Evolutionary conservation across 805 yeast genomes (phyloP), one percentile per base, ranked within the genome.

Genomic region (Danielia oregonensis): DNA sequence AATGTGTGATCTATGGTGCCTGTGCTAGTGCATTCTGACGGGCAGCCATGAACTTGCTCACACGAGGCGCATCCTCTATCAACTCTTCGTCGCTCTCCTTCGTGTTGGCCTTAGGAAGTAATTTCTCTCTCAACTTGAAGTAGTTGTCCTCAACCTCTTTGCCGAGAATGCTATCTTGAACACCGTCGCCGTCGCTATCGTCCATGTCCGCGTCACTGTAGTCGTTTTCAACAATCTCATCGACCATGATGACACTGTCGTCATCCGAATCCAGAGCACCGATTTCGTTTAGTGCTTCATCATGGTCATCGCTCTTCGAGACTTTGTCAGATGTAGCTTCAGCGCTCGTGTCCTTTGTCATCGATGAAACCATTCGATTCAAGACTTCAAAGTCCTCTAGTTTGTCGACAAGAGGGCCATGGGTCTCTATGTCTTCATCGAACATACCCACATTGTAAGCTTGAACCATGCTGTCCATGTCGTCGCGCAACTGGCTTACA

Each of bases 21-120:
- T n/a, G n/a, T n/a, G n/a, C n/a, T n/a, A n/a, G n/a, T n/a, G n/a
- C n/a, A n/a, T n/a, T n/a, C n/a, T n/a, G n/a, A n/a, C n/a, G n/a
- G n/a, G n/a, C n/a, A 8, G 85, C 76, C 49, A 68, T 82, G 56
- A 86, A 86, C 33, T 87, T 63, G 51, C 94, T 84, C 1, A 75
- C 61, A 39, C 68, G 78, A 6, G 74, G 53, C 0, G 79, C 48
- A 35, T 76, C 82, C 45, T 83, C 87, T 5, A 83, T 61, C 0
- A 86, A 87, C 49, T 83, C 94, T 13, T 76, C 47, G 37, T 78
- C 89, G 39, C 58, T 3, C 2, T 18, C n/a, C 5, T 12, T 9
- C 5, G 34, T n/a, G n/a, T n/a, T n/a, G n/a, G n/a, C n/a, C n/a
- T n/a, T n/a, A n/a, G n/a, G n/a, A n/a, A n/a, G n/a, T n/a, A n/a